phyloP scores from a whole-genome alignment of 176 grass and related monocot genomes.

The Elymus sibiricus region DNA sequence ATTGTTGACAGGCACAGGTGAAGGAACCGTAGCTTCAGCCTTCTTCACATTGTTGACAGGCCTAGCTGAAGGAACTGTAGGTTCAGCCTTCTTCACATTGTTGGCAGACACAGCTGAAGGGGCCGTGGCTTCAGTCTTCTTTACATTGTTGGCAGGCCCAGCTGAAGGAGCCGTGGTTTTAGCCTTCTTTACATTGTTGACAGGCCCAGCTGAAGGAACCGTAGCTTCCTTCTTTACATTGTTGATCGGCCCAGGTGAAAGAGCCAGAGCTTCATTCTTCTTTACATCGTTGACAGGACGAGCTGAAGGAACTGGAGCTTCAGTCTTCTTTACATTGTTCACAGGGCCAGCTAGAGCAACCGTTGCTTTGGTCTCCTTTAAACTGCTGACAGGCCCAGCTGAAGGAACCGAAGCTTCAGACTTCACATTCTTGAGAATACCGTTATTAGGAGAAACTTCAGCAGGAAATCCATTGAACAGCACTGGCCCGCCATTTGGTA shows the following conservation, averaged over 20 bases:
- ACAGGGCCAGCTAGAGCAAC: neutral
- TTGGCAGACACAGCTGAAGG: neutral
- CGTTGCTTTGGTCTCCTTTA: neutral
- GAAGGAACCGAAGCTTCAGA: neutral
- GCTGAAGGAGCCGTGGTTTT: neutral
- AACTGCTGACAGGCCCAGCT: neutral
- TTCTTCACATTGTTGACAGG: neutral
- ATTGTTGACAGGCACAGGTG: neutral
- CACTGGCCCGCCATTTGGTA: constrained; percentile 31
- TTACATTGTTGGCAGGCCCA: neutral
- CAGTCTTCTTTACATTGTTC: neutral
- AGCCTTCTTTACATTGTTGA: neutral
- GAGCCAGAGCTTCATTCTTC: constrained; percentile 14
- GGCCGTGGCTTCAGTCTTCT: neutral
- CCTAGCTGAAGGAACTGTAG: neutral
- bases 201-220: neutral
- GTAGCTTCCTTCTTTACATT: no score
- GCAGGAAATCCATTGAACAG: constrained; percentile 48
- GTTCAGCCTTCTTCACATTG: constrained; percentile 15
- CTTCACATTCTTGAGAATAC: neutral
- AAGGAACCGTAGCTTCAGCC: neutral
- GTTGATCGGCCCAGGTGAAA: neutral
- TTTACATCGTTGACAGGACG: constrained; percentile 2
- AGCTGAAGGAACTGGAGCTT: neutral
- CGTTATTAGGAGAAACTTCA: constrained; percentile 35